Base-by-base conservation (phyloP, 345 rosid species). In the Crucihimalaya himalaica region DNA sequence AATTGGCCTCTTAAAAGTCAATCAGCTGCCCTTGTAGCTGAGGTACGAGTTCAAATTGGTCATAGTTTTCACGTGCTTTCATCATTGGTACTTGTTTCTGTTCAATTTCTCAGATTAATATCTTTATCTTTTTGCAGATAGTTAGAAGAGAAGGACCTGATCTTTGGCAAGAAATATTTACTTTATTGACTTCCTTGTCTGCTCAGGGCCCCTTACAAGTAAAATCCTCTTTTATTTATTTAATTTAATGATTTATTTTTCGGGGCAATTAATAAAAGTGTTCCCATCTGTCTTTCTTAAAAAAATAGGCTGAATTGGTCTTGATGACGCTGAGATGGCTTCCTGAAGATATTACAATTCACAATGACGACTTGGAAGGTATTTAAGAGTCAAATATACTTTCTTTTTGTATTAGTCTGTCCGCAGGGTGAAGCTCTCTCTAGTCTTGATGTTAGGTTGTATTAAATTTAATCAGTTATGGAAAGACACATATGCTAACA, bases 301-400 rank as follows among this genome's bases (percentile, higher is more conserved):
- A 51, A 51, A 46, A 31, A 54, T 50, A 89, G 97, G 93, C 90
- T 60, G 96, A 92, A 81, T 56, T 92, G 85, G 92, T 89, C 71
- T 79, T 88, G 5, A 88, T 92, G 92, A 86, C 76, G 79, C 83
- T 92, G 69, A 85, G 92, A 75, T 92, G 96, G 97, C 93, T 92
- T 82, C 97, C 97, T 28, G 97, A 92, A 83, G 96, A 92, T 83
- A 89, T 92, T 77, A 89, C 97, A 5, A 85, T 92, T 64, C 96
- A 92, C 85, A 86, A 92, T 76, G 96, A 92, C 73, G 97, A 92
- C 85, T 74, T 92, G 74, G 97, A 89, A 89, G 97, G 96, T 92
- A 74, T 59, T 28, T 31, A 37, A 32, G 56, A 72, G 46, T 46
- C 63, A 7, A 43, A 40, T 64, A 12, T 55, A 12, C 43, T 8